Evolutionary conservation across 129 eudicot genomes (phyloP), one percentile per base, ranked within the genome.

Genomic region (Glebionis coronaria): DNA sequence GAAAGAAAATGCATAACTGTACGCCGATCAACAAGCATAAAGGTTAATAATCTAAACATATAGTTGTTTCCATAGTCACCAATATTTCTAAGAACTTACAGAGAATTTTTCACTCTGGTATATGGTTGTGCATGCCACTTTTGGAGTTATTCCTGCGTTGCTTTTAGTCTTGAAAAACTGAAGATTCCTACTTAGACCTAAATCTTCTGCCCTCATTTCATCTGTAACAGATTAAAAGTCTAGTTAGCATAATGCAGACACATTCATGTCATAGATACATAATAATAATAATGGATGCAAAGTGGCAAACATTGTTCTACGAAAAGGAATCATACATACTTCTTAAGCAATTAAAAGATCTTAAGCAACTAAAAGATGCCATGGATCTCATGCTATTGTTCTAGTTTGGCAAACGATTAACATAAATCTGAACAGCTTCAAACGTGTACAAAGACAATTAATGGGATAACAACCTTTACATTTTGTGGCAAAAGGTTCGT

Each of bases 1-100:
- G 79, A 68, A 85, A 86, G 84, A 92, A 88, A 20, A 92, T 80
- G 49, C 82, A 73, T 70, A 91, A n/a, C 97, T 91, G 90, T 80
- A 19, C 29, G 54, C 12, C 5, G 31, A 67, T 68, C 40, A 35
- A 35, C 8, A 35, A 6, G 9, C 40, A 5, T 35, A 35, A 35
- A 35, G 40, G 40, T 35, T 35, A 15, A 53, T 53, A 2, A 15
- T 42, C 25, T 25, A 45, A 55, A 19, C 10, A 7, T 21, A 10
- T 3, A 50, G 59, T 38, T 54, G 35, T 44, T 54, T 63, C 44
- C 12, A 21, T 40, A n/a, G 16, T 49, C 4, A 29, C 44, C 60
- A 54, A 55, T 46, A 15, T 21, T 58, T 53, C 31, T 58, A 5
- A 53, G 45, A 52, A 1, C 81, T 76, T 79, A 91, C 97, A 76